A percentile compares a stretch with the other conserved stretches of the same genome.
phyloP scores from a whole-genome alignment of 352 stramenopile species.

The Elongisporangium anandrum region DNA sequence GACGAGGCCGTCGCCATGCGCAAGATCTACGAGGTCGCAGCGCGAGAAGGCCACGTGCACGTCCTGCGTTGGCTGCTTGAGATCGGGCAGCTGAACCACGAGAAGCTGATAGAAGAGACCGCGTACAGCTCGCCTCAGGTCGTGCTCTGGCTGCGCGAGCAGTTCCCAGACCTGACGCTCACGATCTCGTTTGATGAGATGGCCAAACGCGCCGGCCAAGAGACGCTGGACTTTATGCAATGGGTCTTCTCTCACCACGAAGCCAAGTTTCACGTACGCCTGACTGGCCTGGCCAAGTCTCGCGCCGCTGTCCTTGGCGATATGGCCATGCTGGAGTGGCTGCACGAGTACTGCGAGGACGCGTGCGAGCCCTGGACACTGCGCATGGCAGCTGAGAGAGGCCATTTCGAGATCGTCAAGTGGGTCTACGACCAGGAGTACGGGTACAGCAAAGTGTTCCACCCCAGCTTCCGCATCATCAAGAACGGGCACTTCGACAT shows the following conservation, averaged over 20 bases:
- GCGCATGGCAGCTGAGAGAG: neutral
- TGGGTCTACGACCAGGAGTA: neutral
- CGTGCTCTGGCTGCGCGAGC: neutral
- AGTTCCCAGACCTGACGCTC: neutral
- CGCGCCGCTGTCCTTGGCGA: neutral
- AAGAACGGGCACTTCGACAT: neutral
- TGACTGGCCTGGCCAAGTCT: neutral
- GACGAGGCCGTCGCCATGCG: neutral
- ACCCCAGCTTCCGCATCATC: neutral
- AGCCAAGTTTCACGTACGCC: neutral
- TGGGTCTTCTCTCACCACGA: neutral
- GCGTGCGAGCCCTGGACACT: neutral
- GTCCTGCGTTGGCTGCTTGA: slow-evolving; percentile 28
- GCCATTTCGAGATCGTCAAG: neutral
- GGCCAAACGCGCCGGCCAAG: neutral
- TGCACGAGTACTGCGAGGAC: slow-evolving; percentile 1
- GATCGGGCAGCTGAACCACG: neutral
- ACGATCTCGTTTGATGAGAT: neutral
- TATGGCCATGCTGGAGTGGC: slow-evolving; percentile 3
- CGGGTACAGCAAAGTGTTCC: neutral
- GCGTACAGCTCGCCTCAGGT: neutral
- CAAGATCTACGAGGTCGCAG: slow-evolving; percentile 5
- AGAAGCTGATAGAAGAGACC: neutral
- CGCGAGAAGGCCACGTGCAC: slow-evolving; percentile 15
- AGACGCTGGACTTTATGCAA: neutral